phyloP scores from a whole-genome alignment of 2,329 filamentous ascomycete genomes.

The Aspergillus amoenus region DNA sequence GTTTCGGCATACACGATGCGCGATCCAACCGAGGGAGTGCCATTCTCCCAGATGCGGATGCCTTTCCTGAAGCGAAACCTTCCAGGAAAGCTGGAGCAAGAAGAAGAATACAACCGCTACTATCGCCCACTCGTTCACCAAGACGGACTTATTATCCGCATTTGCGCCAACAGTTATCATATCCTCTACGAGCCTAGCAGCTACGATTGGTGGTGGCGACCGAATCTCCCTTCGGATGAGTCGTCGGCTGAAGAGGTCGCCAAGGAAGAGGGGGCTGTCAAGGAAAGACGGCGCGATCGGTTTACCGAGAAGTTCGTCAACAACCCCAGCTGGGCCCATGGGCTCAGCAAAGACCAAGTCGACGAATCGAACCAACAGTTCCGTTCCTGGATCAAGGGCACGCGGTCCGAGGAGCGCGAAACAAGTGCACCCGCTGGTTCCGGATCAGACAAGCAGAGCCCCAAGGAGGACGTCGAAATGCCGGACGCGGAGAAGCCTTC shows the following conservation, averaged over 20 bases:
- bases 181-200: slow-evolving; percentile 73
- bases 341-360: slow-evolving; percentile 50
- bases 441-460: slow-evolving; percentile 19
- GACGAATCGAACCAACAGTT: slow-evolving; percentile 49
- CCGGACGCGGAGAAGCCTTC: slow-evolving; percentile 30
- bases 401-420: slow-evolving; percentile 23
- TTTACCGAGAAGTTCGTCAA: slow-evolving; percentile 55
- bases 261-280: slow-evolving; percentile 36
- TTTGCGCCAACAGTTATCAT: slow-evolving; percentile 76
- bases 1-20: slow-evolving; percentile 87
- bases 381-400: slow-evolving; percentile 46
- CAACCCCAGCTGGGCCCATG: slow-evolving; percentile 53
- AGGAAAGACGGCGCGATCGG: slow-evolving; percentile 45
- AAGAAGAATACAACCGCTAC: slow-evolving; percentile 60
- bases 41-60: slow-evolving; percentile 63
- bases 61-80: slow-evolving; percentile 71
- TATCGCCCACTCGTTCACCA: slow-evolving; percentile 57
- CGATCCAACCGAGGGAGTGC: slow-evolving; percentile 80
- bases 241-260: slow-evolving; percentile 32
- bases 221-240: slow-evolving; percentile 29
- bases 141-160: slow-evolving; percentile 69
- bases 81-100: slow-evolving; percentile 60
- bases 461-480: slow-evolving; percentile 36
- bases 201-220: slow-evolving; percentile 67
- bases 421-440: slow-evolving; percentile 14